Evolutionary conservation across 179 eudicot species (phyloP).

Genomic region (Nepenthes alata): DNA sequence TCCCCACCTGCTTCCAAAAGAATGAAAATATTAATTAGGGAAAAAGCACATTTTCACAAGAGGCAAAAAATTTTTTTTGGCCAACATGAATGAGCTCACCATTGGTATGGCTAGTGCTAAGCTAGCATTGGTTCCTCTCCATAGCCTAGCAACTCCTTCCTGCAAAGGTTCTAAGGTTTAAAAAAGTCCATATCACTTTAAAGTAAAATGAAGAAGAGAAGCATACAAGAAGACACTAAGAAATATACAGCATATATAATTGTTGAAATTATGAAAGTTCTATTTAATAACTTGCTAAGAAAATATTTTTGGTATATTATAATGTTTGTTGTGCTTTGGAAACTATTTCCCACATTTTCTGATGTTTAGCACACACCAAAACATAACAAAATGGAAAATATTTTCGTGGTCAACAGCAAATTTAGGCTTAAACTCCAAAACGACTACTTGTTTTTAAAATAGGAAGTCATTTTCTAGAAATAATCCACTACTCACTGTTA

Average conservation of each 20-base stretch:
- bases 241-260: neutral
- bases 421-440: too few species aligned
- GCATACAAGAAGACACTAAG: neutral
- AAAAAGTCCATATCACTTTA: neutral
- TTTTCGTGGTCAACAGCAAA: too few species aligned
- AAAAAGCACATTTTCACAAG: neutral
- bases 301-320: too few species aligned
- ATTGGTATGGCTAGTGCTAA: conserved; percentile 82
- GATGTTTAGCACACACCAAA: too few species aligned
- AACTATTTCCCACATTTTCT: too few species aligned
- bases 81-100: conserved; percentile 28
- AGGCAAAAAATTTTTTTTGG: conserved; percentile 2
- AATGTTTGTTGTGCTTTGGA: too few species aligned
- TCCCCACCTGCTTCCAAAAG: conserved; percentile 47
- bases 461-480: too few species aligned
- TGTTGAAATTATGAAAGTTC: too few species aligned
- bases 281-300: too few species aligned
- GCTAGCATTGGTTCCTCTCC: conserved; percentile 96
- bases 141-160: conserved; percentile 76
- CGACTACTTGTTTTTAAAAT: too few species aligned
- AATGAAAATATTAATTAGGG: neutral
- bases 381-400: too few species aligned
- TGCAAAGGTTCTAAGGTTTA: conserved; percentile 15
- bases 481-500: too few species aligned
- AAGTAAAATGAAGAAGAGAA: neutral